phyloP scores from a whole-genome alignment of 805 yeast species.

The Pichia cabralensis region DNA sequence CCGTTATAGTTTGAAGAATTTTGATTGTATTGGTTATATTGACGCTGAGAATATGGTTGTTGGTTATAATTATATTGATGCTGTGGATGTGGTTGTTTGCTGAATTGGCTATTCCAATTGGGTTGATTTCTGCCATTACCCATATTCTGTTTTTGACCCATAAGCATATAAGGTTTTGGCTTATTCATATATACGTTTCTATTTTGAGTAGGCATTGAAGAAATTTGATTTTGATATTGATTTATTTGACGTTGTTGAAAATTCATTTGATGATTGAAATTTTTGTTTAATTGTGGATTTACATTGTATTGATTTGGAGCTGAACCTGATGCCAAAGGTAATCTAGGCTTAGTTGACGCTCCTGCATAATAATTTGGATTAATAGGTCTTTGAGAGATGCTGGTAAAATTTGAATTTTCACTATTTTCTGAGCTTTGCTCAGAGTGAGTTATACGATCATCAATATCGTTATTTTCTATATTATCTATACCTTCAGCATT shows the following conservation, averaged over 20 bases:
- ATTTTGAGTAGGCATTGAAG: constrained; percentile 3
- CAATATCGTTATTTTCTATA: too few species aligned
- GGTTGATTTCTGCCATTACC: neutral
- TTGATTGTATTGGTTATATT: constrained; percentile 4
- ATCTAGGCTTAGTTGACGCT: constrained; percentile 10
- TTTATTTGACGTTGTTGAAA: constrained; percentile 7
- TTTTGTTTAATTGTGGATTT: neutral
- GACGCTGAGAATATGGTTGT: constrained; percentile 14
- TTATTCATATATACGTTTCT: constrained; percentile 1
- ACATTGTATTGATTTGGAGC: neutral
- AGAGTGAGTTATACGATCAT: neutral
- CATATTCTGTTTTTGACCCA: constrained; percentile 3
- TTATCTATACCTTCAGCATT: constrained; percentile 1
- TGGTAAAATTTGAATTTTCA: constrained; percentile 52
- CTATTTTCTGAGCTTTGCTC: constrained; percentile 3
- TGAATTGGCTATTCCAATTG: neutral
- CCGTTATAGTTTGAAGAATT: constrained; percentile 1
- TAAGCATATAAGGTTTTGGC: constrained; percentile 8
- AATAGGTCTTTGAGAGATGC: constrained; percentile 68
- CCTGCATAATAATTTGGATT: constrained; percentile 46
- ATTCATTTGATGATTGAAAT: constrained; percentile 8
- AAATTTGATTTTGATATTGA: constrained; percentile 4
- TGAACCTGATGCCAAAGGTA: neutral
- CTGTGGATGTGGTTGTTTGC: neutral
- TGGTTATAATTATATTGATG: constrained; percentile 2